Base-by-base conservation (phyloP, 805 yeast genomes). In the Candida gorgasii region DNA sequence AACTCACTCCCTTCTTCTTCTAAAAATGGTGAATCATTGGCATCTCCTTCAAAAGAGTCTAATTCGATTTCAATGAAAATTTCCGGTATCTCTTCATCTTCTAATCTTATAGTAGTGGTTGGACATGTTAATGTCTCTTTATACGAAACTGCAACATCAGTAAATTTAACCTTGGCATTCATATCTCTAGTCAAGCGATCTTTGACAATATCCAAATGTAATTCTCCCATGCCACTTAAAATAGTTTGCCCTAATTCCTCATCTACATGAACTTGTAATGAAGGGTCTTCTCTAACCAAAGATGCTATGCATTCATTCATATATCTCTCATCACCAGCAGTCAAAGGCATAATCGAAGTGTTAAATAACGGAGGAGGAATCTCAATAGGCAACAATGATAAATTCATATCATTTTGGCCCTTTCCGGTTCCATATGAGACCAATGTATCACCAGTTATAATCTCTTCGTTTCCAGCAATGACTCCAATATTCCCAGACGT, bases 161-260 rank as follows among this genome's bases (percentile, higher is more conserved):
- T 89, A 29, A 89, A 73, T 23, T 82, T 82, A 1, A 87, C 85
- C 43, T 83, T 80, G 2, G 95, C 96, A 59, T 84, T 84, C 75
- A 89, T 73, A 44, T 89, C 96, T 32, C 77, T 78, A n/a, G 87
- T 65, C 31, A 89, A 72, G 42, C 97, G 72, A 53, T 88, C 93
- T 36, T 73, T 75, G 1, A 93, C 86, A 50, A 93, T 89, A 52
- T 93, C 98, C 38, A 93, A 72, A 65, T 93, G 99, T 36, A 93
- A 72, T 57, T 93, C 98, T 30, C 99, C 99, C 98, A 92, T 92
- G 23, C 99, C 99, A 14, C 96, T 82, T 22, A 93, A 63, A 19
- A 90, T 76, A 2, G 90, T 82, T 65, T 93, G 97, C 5, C 93
- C 96, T 43, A 88, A 72, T 52, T 92, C 98, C 45, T 88, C 90